Conservation (phyloP, 352 stramenopile species). For the Thraustochytrium sp. region DNA sequence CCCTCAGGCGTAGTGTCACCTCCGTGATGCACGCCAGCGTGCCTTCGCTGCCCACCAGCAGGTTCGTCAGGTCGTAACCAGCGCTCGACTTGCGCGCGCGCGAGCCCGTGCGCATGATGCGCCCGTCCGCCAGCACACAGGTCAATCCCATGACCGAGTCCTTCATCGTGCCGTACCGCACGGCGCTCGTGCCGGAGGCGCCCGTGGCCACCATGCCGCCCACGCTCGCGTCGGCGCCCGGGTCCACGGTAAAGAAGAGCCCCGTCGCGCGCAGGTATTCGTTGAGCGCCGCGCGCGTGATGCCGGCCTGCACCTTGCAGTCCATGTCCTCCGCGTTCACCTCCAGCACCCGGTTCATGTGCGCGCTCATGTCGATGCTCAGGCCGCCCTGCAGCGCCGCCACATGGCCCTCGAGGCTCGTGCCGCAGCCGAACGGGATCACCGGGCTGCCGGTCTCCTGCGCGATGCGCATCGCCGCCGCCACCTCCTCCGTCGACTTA, state of each 20-base stretch:
- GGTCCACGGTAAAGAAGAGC: constrained; percentile 93
- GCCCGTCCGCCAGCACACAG: constrained; percentile 77
- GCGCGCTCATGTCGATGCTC: constrained; percentile 78
- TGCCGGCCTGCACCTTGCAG: constrained; percentile 82
- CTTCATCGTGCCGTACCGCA: constrained; percentile 91
- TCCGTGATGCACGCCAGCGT: constrained; percentile 91
- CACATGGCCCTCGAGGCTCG: constrained; percentile 92
- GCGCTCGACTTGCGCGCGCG: constrained; percentile 88
- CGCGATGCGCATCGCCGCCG: not conserved
- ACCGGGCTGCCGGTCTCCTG: constrained; percentile 65
- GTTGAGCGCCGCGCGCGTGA: constrained; percentile 87
- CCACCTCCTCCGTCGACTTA: not conserved
- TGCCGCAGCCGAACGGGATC: constrained; percentile 87
- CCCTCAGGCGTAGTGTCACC: constrained; percentile 84
- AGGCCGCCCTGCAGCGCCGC: constrained; percentile 75
- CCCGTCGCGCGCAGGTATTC: constrained; percentile 71
- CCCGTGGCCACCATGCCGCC: constrained; percentile 81
- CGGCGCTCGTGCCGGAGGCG: constrained; percentile 60
- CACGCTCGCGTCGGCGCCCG: constrained; percentile 87
- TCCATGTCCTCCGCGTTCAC: constrained; percentile 59
- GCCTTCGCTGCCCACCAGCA: constrained; percentile 91
- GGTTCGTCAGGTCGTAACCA: constrained; percentile 89
- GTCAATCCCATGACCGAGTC: constrained; percentile 88
- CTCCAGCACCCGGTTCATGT: constrained; percentile 51
- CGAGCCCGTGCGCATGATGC: constrained; percentile 74